These are phyloP conservation scores for Coccinonectria pachysandricola DNA, from an alignment of 2,329 filamentous ascomycete species.

Conservation along the genomic window DNA sequence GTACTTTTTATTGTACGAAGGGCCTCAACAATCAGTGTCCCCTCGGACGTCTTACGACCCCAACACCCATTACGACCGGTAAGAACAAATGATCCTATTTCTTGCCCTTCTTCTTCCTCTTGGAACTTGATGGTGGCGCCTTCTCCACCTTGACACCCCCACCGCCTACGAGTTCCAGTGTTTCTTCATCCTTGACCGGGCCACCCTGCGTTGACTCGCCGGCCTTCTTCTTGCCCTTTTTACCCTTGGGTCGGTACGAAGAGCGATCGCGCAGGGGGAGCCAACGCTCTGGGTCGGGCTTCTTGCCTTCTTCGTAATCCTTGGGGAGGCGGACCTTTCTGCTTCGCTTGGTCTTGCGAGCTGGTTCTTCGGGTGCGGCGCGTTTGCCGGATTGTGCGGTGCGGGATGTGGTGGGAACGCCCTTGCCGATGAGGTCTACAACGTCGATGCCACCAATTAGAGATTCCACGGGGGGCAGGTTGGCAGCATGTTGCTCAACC, in stretches of 20 bases:
- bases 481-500: constrained; percentile 42
- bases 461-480: constrained; percentile 51
- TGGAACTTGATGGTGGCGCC: constrained; percentile 31
- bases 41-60: too few relatives aligned
- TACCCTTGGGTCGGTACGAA: constrained; percentile 80
- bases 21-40: too few relatives aligned
- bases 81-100: too few relatives aligned
- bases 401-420: constrained; percentile 40
- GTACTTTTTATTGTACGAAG: too few relatives aligned
- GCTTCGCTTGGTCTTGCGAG: constrained; percentile 43
- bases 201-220: constrained; percentile 78
- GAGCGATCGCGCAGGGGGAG: constrained; percentile 81
- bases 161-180: constrained; percentile 51
- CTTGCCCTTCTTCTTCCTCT: constrained; percentile 44
- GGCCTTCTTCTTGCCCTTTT: constrained; percentile 80
- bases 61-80: too few relatives aligned
- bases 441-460: constrained; percentile 53
- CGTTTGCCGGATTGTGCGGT: constrained; percentile 39
- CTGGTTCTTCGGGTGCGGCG: constrained; percentile 25
- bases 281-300: constrained; percentile 86
- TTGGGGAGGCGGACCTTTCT: constrained; percentile 57
- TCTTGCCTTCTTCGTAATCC: constrained; percentile 66
- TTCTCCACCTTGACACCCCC: constrained; percentile 57
- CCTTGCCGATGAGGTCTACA: constrained; percentile 51
- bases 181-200: constrained; percentile 63